These are phyloP conservation scores for Leccinum boreale DNA, from an alignment of 768 basidiomycete species.

Conservation along the genomic window DNA sequence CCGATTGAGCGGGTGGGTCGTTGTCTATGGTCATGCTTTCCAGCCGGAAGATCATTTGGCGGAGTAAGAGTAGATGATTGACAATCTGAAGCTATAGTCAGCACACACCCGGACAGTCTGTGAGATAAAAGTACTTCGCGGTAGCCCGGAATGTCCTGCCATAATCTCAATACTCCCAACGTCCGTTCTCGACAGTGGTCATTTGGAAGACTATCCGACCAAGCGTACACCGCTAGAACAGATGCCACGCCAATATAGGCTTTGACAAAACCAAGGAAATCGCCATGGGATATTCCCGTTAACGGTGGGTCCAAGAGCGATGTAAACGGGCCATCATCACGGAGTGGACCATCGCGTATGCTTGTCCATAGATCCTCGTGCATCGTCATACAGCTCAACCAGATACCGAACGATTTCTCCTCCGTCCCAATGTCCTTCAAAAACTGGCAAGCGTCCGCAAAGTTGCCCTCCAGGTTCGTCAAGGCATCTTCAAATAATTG, in stretches of 20 bases:
- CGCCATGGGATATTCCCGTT: slow-evolving; percentile 41
- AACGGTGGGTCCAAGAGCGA: slow-evolving; percentile 36
- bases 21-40: slow-evolving; percentile 69
- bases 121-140: slow-evolving; percentile 50
- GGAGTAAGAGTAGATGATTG: slow-evolving; percentile 67
- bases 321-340: slow-evolving; percentile 32
- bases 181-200: slow-evolving; percentile 61
- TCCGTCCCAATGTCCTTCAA: slow-evolving; percentile 61
- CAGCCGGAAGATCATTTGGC: slow-evolving; percentile 69
- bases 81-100: slow-evolving; percentile 46
- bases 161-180: slow-evolving; percentile 48
- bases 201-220: slow-evolving; percentile 75
- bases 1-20: slow-evolving; percentile 57
- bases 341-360: slow-evolving; percentile 14
- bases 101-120: slow-evolving; percentile 12
- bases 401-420: slow-evolving; percentile 69
- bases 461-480: slow-evolving; percentile 50
- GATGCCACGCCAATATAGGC: slow-evolving; percentile 65
- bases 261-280: slow-evolving; percentile 62
- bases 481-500: slow-evolving; percentile 58
- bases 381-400: slow-evolving; percentile 67
- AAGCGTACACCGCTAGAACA: slow-evolving; percentile 70
- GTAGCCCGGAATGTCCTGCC: slow-evolving; percentile 57
- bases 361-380: slow-evolving; percentile 46
- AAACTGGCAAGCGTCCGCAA: slow-evolving; percentile 44